These are phyloP conservation scores for Epichloe coenophiala DNA, from an alignment of 2,329 filamentous ascomycete species.

Conservation along the genomic window DNA sequence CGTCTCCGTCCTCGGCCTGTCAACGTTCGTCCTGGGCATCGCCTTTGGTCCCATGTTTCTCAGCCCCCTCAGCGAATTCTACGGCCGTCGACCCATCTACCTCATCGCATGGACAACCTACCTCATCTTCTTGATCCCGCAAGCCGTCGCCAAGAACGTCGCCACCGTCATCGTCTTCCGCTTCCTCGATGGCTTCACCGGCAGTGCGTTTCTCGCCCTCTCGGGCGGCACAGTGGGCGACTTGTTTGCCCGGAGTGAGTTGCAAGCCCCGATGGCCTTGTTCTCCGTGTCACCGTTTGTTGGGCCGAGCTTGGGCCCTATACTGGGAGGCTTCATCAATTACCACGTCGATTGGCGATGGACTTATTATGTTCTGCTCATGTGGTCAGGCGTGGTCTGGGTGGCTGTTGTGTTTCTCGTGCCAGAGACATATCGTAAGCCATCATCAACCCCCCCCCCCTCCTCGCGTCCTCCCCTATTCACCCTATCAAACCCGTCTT, in stretches of 20 bases:
- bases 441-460: not conserved
- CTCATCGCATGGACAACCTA: conserved; percentile 61
- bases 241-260: conserved; percentile 52
- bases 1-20: conserved; percentile 68
- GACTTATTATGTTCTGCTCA: conserved; percentile 74
- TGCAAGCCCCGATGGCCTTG: conserved; percentile 73
- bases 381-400: conserved; percentile 60
- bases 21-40: conserved; percentile 67
- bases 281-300: conserved; percentile 55
- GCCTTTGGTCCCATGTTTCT: conserved; percentile 49
- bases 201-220: conserved; percentile 56
- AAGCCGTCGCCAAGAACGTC: conserved; percentile 71
- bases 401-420: conserved; percentile 56
- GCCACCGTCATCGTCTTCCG: conserved; percentile 63
- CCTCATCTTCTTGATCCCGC: conserved; percentile 67
- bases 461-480: not conserved
- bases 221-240: conserved; percentile 80
- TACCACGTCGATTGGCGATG: conserved; percentile 61
- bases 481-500: not conserved
- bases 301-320: conserved; percentile 44
- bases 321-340: conserved; percentile 72
- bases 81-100: conserved; percentile 71
- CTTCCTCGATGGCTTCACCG: conserved; percentile 64
- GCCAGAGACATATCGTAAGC: conserved; percentile 69
- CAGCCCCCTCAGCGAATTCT: conserved; percentile 60